A percentile compares a stretch with the other conserved stretches of the same genome.
Evolutionary conservation across 2,329 filamentous ascomycete species (phyloP).

Genomic region (Microsporum audouinii): DNA sequence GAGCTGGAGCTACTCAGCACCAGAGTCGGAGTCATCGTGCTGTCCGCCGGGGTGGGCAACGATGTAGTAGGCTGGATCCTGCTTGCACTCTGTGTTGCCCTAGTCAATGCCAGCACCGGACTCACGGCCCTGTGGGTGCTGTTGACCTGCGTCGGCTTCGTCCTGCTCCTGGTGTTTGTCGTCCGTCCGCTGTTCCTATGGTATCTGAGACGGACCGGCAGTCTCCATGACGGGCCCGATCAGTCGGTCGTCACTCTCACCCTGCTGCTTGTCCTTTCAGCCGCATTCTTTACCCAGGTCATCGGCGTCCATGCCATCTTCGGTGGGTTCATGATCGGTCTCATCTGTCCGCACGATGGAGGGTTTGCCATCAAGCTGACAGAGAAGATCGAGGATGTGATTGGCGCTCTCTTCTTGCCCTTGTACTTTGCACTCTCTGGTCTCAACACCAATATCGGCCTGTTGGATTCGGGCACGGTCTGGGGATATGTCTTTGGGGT

Average conservation of each 20-base stretch:
- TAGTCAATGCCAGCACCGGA: constrained; percentile 78
- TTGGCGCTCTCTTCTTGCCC: constrained; percentile 71
- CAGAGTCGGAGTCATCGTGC: constrained; percentile 56
- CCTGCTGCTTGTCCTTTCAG: constrained; percentile 63
- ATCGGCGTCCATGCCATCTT: constrained; percentile 95
- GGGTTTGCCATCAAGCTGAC: constrained; percentile 76
- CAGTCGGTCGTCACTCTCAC: constrained; percentile 77
- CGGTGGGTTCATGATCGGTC: constrained; percentile 75
- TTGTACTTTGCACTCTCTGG: constrained; percentile 91
- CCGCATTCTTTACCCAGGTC: constrained; percentile 76
- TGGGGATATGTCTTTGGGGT: constrained; percentile 88
- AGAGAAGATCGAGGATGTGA: constrained; percentile 87
- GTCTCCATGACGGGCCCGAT: constrained; percentile 75
- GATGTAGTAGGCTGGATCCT: constrained; percentile 88
- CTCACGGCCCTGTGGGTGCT: constrained; percentile 77
- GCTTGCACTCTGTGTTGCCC: constrained; percentile 79
- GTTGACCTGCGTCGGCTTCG: constrained; percentile 61
- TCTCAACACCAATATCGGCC: constrained; percentile 72
- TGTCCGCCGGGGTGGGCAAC: constrained; percentile 83
- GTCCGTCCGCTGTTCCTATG: constrained; percentile 66
- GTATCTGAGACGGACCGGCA: constrained; percentile 60
- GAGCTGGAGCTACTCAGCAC: constrained; percentile 67
- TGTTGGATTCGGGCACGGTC: constrained; percentile 66
- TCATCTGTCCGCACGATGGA: constrained; percentile 56
- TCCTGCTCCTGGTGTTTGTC: constrained; percentile 60